Base-by-base conservation (phyloP, 2,329 filamentous ascomycete genomes). In the Penicillium sp. region DNA sequence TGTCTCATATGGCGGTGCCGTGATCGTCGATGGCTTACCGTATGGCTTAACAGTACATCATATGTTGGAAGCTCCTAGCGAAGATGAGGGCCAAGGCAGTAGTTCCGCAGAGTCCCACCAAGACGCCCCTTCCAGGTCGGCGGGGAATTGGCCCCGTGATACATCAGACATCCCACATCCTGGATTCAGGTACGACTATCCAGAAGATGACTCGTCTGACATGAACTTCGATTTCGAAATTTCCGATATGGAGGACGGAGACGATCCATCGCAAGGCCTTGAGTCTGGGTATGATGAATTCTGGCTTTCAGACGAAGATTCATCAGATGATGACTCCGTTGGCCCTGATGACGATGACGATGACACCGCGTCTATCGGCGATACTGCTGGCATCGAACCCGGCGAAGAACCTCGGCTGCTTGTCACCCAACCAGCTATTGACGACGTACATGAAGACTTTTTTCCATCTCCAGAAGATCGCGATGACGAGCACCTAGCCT, bases 11-110 rank as follows among this genome's bases (percentile, higher is more conserved):
- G 93, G 93, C 13, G 93, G 93, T 9, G 82, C 96, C 4, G 85
- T 97, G 39, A 78, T 94, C 32, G 85, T 97, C 2, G 92, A 97
- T 68, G 86, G 89, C 53, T 86, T 89, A 71, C 85, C 90, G 0
- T 94, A 92, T 67, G 93, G 93, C 13, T 94, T 97, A 90, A 97
- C 91, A 22, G 93, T 97, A 0, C 93, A 97, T 68, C 93, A 97
- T 72, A 93, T 97, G 86, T 84, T 97, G 2, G 93, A 97, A 66
- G 76, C 78, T 13, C 78, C 83, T 11, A 83, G 82, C 56, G 80
- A 82, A 43, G 81, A 82, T 42, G 81, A 83, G 14, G 77, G 76
- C 9, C 72, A 82, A 43, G 81, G 81, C 38, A 81, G 82, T 14
- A 76, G 75, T 10, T 72, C 74, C 16, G 69, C 72, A 1, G 71